Conservation (phyloP, 495 filamentous ascomycete genomes). For the Rusavskia elegans region DNA sequence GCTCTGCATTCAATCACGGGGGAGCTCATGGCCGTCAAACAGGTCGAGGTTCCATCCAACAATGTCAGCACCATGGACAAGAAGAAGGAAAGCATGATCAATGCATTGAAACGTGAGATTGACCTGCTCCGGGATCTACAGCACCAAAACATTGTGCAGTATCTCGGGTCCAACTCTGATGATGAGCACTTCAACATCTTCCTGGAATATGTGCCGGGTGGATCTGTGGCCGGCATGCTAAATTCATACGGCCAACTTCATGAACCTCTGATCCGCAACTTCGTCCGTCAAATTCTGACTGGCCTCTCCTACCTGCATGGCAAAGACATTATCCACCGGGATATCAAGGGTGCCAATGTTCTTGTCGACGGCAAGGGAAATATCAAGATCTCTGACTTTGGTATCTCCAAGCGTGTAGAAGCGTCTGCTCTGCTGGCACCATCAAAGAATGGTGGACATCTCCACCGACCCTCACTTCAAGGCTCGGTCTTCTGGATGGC, state of each 20-base stretch:
- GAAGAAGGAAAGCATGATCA: conserved; percentile 94
- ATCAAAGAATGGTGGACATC: conserved; percentile 40
- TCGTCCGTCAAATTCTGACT: conserved; percentile 88
- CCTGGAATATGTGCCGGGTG: conserved; percentile 96
- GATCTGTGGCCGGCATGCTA: conserved; percentile 93
- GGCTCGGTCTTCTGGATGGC: conserved; percentile 99
- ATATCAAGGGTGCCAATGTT: conserved; percentile 98
- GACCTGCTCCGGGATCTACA: conserved; percentile 84
- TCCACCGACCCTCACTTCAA: conserved; percentile 81
- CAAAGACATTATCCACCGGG: conserved; percentile 91
- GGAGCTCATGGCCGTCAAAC: conserved; percentile 96
- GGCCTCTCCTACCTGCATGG: conserved; percentile 94
- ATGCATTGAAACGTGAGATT: conserved; percentile 92
- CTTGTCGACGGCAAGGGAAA: conserved; percentile 98
- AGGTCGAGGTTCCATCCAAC: conserved; percentile 81
- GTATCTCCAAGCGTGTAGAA: conserved; percentile 95
- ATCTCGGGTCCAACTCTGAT: conserved; percentile 84
- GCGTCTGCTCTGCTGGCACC: conserved; percentile 48
- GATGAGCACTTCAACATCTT: conserved; percentile 96
- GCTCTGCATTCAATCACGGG: conserved; percentile 94
- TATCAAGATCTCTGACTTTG: conserved; percentile 99
- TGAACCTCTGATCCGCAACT: conserved; percentile 87
- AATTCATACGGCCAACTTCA: conserved; percentile 92
- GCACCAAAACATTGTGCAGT: conserved; percentile 96
- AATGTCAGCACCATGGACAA: conserved; percentile 69